Evolutionary conservation across 2,329 filamentous ascomycete genomes (phyloP).

Genomic region (Epichloe scottii): DNA sequence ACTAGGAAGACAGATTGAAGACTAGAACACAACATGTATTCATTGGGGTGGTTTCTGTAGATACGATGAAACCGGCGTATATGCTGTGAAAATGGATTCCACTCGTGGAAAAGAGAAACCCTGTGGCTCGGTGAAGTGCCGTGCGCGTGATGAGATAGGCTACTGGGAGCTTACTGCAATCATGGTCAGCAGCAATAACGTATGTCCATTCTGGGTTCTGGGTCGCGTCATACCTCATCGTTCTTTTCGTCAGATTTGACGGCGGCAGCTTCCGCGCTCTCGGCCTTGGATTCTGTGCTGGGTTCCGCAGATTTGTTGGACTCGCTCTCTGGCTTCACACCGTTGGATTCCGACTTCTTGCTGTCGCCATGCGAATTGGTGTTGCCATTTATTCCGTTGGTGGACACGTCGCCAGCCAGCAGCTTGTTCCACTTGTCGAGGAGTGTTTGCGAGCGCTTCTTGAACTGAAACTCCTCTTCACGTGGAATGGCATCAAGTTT

Average conservation of each 20-base stretch:
- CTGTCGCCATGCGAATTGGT: constrained; percentile 3
- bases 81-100: neutral
- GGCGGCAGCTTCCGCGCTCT: constrained; percentile 8
- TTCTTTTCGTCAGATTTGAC: constrained; percentile 5
- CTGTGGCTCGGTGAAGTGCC: neutral
- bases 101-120: neutral
- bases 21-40: neutral
- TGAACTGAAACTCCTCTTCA: constrained; percentile 84
- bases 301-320: constrained; percentile 7
- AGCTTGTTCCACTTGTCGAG: constrained; percentile 84
- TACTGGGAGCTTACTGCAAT: neutral
- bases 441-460: constrained; percentile 64
- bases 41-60: neutral
- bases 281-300: constrained; percentile 6
- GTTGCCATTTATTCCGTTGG: constrained; percentile 38
- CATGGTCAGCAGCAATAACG: neutral
- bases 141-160: neutral
- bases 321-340: constrained; percentile 22
- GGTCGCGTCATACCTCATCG: constrained; percentile 21
- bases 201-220: neutral
- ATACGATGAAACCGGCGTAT: neutral
- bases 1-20: neutral
- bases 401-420: constrained; percentile 45
- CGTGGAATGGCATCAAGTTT: constrained; percentile 77
- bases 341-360: constrained; percentile 22